phyloP scores from a whole-genome alignment of 169 alveolate species.

The Fabrea salina region DNA sequence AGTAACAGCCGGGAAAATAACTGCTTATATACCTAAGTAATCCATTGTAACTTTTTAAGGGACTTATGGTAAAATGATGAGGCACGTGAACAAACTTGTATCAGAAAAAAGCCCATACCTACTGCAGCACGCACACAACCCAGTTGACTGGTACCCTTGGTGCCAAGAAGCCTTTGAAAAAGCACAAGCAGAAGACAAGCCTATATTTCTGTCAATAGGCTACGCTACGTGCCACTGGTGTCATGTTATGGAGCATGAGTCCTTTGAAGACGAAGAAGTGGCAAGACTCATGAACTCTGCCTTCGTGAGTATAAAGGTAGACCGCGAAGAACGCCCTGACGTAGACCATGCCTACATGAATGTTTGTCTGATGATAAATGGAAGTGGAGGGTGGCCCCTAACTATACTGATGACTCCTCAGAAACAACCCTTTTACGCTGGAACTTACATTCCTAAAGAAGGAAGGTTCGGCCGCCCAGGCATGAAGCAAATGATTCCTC shows the following conservation, averaged over 20 bases:
- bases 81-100: too few relatives aligned
- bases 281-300: slow-evolving; percentile 7
- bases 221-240: slow-evolving; percentile 29
- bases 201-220: slow-evolving; percentile 5
- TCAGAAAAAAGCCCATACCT: slow-evolving; percentile 23
- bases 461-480: neutral
- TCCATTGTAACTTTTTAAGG: too few relatives aligned
- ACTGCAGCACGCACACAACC: slow-evolving; percentile 13
- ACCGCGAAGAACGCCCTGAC: slow-evolving; percentile 16
- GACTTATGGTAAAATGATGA: too few relatives aligned
- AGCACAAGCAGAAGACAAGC: slow-evolving; percentile 5
- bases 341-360: neutral
- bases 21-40: too few relatives aligned
- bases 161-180: neutral
- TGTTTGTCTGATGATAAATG: neutral
- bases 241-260: slow-evolving; percentile 26
- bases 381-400: slow-evolving; percentile 8
- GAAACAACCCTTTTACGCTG: neutral
- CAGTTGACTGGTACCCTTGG: slow-evolving; percentile 30
- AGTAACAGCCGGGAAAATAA: too few relatives aligned
- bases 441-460: neutral
- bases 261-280: neutral
- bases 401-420: neutral
- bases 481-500: neutral
- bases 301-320: neutral